Evolutionary conservation across 1,284 basidiomycete genomes (phyloP), one percentile per base, ranked within the genome.

Genomic region (Cystobasidium sp.): DNA sequence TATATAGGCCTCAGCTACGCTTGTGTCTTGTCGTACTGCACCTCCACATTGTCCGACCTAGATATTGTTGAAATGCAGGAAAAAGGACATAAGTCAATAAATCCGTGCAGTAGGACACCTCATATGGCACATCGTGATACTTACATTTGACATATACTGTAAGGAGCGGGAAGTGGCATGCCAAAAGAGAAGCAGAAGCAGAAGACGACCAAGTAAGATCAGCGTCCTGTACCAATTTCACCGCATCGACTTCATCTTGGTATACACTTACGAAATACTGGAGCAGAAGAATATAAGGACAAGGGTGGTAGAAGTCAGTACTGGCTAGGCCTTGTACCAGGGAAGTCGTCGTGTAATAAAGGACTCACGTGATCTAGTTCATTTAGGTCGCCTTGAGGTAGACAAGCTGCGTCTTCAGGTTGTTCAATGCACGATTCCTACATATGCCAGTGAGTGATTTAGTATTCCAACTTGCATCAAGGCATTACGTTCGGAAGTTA

Each of bases 41-140:
- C 72, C 72, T 6, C 74, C 74, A 31, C 74, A 75, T 44, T 69
- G 59, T 20, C 67, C 67, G 31, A 74, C 73, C 39, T 68, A 52
- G 7, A 46, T 9, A 43, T 31, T 51, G 58, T 64, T 68, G 58
- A 56, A 22, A 62, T 22, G 41, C 7, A 31, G 31, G n/a, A 10
- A 43, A 3, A 56, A 56, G 12, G 20, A 24, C 10, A 14, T 16
- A 20, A 2, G 20, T 18, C 14, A 3, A 8, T 37, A 2, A 56
- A 8, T 16, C 2, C 22, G 22, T 1, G 12, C 14, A 12, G 22
- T 1, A 16, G n/a, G 20, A 18, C 31, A 16, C 5, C 22, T 5
- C 18, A 55, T 55, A 31, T 20, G 10, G 53, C 31, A 56, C 3
- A 12, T 16, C 22, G 22, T 22, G 10, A 1, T 16, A 49, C 44